phyloP scores from a whole-genome alignment of 495 filamentous ascomycete genomes.

The Opeltia flavorubescens region DNA sequence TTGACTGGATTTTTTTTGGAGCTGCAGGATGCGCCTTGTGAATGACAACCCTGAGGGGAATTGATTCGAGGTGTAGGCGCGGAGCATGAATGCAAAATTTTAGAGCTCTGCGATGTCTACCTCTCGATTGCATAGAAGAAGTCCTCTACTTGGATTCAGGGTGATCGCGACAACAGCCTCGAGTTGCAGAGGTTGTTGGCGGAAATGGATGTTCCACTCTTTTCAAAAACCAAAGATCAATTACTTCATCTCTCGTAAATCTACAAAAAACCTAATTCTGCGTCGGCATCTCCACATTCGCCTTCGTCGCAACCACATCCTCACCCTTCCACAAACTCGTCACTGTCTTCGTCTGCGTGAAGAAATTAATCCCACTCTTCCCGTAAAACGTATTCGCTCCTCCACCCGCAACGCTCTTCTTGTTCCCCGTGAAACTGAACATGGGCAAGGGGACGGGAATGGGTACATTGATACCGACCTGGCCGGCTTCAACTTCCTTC shows the following conservation, averaged over 20 bases:
- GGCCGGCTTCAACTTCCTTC: slow-evolving; percentile 45
- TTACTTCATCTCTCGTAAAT: background rate
- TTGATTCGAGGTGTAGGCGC: no score
- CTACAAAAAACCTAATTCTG: slow-evolving; percentile 25
- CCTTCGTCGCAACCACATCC: slow-evolving; percentile 69
- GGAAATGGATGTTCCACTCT: no score
- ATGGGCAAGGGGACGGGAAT: slow-evolving; percentile 84
- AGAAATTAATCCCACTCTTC: slow-evolving; percentile 80
- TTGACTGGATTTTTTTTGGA: no score
- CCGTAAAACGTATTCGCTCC: slow-evolving; percentile 94
- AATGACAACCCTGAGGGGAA: no score
- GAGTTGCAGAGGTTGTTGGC: no score
- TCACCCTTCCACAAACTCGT: slow-evolving; percentile 81
- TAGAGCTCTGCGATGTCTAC: no score
- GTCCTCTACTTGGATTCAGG: no score
- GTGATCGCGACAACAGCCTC: no score
- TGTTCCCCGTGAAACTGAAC: slow-evolving; percentile 98
- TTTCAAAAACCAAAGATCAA: background rate
- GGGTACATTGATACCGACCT: slow-evolving; percentile 50
- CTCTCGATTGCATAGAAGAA: no score
- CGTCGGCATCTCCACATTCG: slow-evolving; percentile 87
- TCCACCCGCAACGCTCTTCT: slow-evolving; percentile 86
- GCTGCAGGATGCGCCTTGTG: no score
- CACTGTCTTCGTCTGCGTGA: slow-evolving; percentile 95
- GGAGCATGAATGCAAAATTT: no score